These are phyloP conservation scores for Amphibolis antarctica DNA, from an alignment of 106 monocot species.

Conservation along the genomic window DNA sequence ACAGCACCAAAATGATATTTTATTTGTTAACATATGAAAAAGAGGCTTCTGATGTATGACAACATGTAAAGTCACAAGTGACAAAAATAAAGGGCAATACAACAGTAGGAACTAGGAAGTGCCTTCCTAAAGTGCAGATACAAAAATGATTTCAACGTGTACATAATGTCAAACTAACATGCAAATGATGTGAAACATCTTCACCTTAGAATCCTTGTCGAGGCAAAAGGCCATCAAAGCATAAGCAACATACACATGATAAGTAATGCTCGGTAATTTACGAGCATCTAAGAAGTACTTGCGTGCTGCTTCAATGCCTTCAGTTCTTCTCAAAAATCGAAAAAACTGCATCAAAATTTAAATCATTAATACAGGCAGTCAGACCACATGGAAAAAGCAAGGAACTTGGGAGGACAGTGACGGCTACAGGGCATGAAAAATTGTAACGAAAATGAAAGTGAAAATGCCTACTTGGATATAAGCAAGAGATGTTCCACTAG, in stretches of 20 bases:
- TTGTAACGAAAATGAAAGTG: background rate
- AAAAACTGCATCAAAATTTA: conserved; percentile 48
- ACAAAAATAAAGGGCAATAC: too few relatives aligned
- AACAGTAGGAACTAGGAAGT: too few relatives aligned
- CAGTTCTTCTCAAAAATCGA: conserved; percentile 87
- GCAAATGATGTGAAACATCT: background rate
- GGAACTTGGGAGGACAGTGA: too few relatives aligned
- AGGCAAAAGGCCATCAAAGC: conserved; percentile 90
- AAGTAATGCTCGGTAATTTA: conserved; percentile 71
- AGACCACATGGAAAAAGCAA: background rate
- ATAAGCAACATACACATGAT: conserved; percentile 92
- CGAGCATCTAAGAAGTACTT: conserved; percentile 89
- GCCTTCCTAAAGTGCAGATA: background rate
- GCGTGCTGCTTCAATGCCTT: conserved; percentile 88
- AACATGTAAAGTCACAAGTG: too few relatives aligned
- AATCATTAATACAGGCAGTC: conserved; percentile 7
- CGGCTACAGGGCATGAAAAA: too few relatives aligned
- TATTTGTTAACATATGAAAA: too few relatives aligned
- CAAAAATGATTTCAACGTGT: background rate
- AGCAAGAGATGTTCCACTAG: conserved; percentile 42
- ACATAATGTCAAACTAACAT: background rate
- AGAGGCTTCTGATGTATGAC: too few relatives aligned
- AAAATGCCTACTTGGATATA: conserved; percentile 59
- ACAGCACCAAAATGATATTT: too few relatives aligned
- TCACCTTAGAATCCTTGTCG: conserved; percentile 92